Conservation (phyloP, 2,329 filamentous ascomycete species). For the Colletotrichum noveboracense region DNA sequence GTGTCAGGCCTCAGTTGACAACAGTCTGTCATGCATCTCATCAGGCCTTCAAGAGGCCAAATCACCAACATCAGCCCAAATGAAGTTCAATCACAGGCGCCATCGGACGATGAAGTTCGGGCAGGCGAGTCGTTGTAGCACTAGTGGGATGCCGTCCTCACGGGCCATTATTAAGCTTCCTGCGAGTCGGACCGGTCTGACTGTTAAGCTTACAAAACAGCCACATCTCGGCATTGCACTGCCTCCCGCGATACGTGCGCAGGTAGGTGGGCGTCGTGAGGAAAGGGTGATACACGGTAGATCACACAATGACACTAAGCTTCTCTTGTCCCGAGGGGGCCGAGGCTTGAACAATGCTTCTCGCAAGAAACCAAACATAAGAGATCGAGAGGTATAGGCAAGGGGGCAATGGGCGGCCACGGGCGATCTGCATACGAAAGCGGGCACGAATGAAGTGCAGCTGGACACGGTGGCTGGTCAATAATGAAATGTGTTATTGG, state of each 20-base stretch:
- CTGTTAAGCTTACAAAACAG: not conserved
- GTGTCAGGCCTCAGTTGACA: not conserved
- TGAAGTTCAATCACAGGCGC: not conserved
- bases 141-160: not conserved
- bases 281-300: not conserved
- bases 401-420: not conserved
- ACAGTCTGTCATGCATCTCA: not conserved
- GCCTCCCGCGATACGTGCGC: not conserved
- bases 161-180: not conserved
- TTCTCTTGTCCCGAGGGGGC: not conserved
- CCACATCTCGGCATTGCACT: not conserved
- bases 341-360: not conserved
- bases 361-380: not conserved
- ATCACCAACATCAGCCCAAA: not conserved
- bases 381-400: not conserved
- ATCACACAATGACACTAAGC: not conserved
- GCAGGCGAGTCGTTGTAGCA: not conserved
- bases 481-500: not conserved
- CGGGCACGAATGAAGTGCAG: not conserved
- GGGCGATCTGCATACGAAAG: not conserved
- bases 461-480: not conserved
- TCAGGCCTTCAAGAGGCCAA: not conserved
- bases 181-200: not conserved
- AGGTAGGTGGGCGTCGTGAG: not conserved
- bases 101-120: not conserved